Conservation (phyloP, 2,329 filamentous ascomycete genomes). For the Aspergillus sojae region DNA sequence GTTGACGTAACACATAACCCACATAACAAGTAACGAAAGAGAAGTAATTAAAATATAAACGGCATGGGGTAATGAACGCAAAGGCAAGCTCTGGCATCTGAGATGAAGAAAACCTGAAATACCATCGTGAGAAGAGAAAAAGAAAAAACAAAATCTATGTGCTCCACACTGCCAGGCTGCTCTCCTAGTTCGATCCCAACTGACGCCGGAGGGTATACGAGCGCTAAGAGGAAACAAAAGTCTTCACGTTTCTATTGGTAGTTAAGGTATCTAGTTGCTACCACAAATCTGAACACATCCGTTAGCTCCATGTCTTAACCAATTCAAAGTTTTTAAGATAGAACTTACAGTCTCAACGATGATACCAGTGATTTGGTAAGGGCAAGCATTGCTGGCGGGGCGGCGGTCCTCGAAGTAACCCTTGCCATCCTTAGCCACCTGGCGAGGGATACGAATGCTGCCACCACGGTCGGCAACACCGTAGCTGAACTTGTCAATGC, state of each 20-base stretch:
- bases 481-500: conserved; percentile 90
- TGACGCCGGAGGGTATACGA: conserved; percentile 46
- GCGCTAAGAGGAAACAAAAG: conserved; percentile 37
- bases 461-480: conserved; percentile 95
- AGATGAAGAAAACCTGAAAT: conserved; percentile 22
- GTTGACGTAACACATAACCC: conserved; percentile 32
- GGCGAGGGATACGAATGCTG: conserved; percentile 88
- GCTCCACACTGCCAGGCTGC: conserved; percentile 39
- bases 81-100: conserved; percentile 26
- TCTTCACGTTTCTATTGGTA: conserved; percentile 25
- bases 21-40: conserved; percentile 23
- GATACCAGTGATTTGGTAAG: conserved; percentile 81
- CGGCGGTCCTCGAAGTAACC: conserved; percentile 91
- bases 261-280: conserved; percentile 37
- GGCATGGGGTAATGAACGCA: conserved; percentile 25
- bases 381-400: conserved; percentile 83
- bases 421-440: conserved; percentile 82
- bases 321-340: background rate
- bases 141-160: conserved; percentile 29
- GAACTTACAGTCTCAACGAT: conserved; percentile 68
- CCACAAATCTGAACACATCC: conserved; percentile 38
- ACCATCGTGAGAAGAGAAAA: conserved; percentile 21
- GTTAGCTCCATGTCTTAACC: conserved; percentile 12
- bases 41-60: conserved; percentile 26
- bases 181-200: conserved; percentile 39